phyloP scores from a whole-genome alignment of 2,329 filamentous ascomycete genomes.

The Ophiostoma sp. region DNA sequence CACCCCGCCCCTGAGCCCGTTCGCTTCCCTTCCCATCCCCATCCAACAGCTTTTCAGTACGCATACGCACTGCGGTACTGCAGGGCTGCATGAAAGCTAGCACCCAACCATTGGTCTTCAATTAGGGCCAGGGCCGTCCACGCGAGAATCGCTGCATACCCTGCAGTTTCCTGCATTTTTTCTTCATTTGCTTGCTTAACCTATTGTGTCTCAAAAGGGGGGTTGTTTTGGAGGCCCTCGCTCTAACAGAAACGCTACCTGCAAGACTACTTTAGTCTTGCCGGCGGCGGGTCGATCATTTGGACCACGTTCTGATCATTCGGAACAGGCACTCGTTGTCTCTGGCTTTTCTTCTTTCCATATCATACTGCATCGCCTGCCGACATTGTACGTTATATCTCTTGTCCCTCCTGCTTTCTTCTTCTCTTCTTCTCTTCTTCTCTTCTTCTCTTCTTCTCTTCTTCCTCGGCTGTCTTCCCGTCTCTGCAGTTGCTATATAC shows the following conservation, averaged over 20 bases:
- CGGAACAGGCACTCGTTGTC: not conserved
- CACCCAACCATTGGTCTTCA: not conserved
- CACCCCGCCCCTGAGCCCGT: not conserved
- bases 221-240: slow-evolving; percentile 15
- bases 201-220: slow-evolving; percentile 16
- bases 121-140: not conserved
- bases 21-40: not conserved
- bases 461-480: not conserved
- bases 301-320: slow-evolving; percentile 13
- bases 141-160: not conserved
- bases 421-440: not conserved
- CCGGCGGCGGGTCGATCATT: slow-evolving; percentile 22
- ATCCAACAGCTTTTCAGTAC: not conserved
- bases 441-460: not conserved
- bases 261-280: slow-evolving; percentile 23
- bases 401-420: not conserved
- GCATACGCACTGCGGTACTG: not conserved
- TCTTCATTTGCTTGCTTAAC: not conserved
- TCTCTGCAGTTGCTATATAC: too few species aligned
- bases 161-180: not conserved
- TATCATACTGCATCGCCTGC: not conserved
- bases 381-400: not conserved
- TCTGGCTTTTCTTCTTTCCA: not conserved
- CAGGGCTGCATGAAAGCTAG: slow-evolving; percentile 8
- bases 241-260: slow-evolving; percentile 14